phyloP scores from a whole-genome alignment of 148 eudicot genomes.

The Salicornia ramosissima region DNA sequence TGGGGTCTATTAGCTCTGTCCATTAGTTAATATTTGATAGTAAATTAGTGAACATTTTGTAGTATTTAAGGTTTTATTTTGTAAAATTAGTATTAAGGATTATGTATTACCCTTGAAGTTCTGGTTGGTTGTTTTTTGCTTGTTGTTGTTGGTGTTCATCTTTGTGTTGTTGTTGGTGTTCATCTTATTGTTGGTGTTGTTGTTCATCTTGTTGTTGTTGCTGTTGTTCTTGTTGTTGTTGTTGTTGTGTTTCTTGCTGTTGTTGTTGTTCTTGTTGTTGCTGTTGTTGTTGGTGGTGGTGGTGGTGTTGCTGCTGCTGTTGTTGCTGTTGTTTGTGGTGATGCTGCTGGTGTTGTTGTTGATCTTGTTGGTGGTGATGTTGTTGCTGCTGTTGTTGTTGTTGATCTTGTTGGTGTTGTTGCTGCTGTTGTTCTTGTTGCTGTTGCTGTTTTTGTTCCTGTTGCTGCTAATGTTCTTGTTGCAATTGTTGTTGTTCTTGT shows the following conservation, averaged over 20 bases:
- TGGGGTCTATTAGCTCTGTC: no score
- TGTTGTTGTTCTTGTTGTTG: not conserved
- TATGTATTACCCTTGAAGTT: no score
- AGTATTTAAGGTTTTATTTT: no score
- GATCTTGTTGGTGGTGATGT: not conserved
- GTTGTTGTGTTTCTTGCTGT: not conserved
- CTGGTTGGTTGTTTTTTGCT: no score
- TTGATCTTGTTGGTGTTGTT: not conserved
- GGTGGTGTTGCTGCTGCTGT: not conserved
- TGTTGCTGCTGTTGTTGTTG: not conserved
- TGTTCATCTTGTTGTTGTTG: not conserved
- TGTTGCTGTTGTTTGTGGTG: not conserved
- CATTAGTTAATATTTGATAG: no score
- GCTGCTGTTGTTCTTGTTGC: not conserved
- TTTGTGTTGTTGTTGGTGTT: not conserved
- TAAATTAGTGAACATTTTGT: no score
- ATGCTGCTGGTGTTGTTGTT: not conserved
- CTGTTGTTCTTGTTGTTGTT: not conserved
- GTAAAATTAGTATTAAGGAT: no score
- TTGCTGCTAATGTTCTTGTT: not conserved
- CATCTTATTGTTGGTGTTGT: not conserved
- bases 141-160: not conserved
- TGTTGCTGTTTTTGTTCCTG: not conserved
- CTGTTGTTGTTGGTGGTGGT: not conserved
- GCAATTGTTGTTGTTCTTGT: not conserved